Conservation (phyloP, 805 yeast species). For the Metschnikowia arizonensis region DNA sequence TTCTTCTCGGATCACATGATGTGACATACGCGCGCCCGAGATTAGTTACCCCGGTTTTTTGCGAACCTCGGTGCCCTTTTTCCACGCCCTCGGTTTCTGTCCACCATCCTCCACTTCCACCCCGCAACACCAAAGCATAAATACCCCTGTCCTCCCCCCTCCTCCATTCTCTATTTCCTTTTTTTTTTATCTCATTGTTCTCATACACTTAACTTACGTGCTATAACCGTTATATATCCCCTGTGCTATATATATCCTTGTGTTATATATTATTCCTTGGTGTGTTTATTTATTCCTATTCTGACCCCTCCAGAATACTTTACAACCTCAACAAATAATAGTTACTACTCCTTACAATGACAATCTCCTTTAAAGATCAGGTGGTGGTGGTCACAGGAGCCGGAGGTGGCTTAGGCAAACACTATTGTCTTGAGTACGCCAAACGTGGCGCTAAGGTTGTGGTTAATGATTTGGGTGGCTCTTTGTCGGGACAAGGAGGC, state of each 20-base stretch:
- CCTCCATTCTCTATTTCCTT: neutral
- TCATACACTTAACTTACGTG: too few species aligned
- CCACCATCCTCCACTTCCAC: conserved; percentile 14
- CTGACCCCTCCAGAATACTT: neutral
- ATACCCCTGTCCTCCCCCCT: neutral
- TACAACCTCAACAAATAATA: neutral
- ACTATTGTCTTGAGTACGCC: conserved; percentile 84
- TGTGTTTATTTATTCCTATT: neutral
- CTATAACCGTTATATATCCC: too few species aligned
- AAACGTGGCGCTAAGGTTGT: conserved; percentile 91
- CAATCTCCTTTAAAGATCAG: conserved; percentile 59
- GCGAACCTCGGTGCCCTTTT: conserved; percentile 3
- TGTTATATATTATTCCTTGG: neutral
- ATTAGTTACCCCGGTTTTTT: conserved; percentile 2
- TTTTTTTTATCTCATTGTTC: neutral
- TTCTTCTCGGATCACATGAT: too few species aligned
- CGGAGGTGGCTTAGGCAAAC: conserved; percentile 93
- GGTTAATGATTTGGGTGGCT: conserved; percentile 90
- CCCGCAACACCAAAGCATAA: conserved; percentile 13
- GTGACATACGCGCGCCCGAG: neutral
- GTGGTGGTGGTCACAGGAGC: conserved; percentile 96
- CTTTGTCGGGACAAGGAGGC: conserved; percentile 69
- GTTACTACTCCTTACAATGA: conserved; percentile 9
- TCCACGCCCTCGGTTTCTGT: conserved; percentile 13
- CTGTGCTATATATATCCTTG: too few species aligned